Evolutionary conservation across 163 green algal genomes (phyloP).

Genomic region (Trebouxiophyceae sp.): DNA sequence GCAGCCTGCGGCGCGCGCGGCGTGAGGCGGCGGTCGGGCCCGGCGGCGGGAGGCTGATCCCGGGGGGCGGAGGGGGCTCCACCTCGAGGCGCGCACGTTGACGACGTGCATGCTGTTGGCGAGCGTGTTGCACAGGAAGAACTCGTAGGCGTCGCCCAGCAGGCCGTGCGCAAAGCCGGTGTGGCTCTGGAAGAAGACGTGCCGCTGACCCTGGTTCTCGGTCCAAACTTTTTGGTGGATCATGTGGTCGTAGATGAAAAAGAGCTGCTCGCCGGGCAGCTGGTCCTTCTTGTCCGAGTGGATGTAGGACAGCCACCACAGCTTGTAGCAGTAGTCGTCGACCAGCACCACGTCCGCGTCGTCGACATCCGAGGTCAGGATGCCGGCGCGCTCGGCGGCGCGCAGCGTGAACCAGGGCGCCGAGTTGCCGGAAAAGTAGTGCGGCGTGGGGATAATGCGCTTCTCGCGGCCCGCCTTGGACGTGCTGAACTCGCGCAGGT

Average conservation of each 20-base stretch:
- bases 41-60: too few relatives aligned
- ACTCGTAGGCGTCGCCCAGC: background rate
- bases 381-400: too few relatives aligned
- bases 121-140: background rate
- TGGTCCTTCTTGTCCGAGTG: background rate
- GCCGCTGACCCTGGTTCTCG: background rate
- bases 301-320: slow-evolving; percentile 1
- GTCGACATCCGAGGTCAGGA: too few relatives aligned
- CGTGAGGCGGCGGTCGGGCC: too few relatives aligned
- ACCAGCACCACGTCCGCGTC: too few relatives aligned
- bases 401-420: too few relatives aligned
- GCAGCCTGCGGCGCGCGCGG: too few relatives aligned
- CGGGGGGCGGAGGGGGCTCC: background rate
- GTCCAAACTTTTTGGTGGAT: background rate
- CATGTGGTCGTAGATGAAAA: background rate
- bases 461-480: too few relatives aligned
- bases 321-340: slow-evolving; percentile 9
- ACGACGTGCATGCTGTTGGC: background rate
- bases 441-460: too few relatives aligned
- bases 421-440: too few relatives aligned
- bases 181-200: slow-evolving; percentile 3
- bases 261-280: background rate
- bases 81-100: background rate
- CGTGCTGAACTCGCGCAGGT: too few relatives aligned
- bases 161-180: background rate